Percentiles rank a stretch among this genome's conserved stretches.
Evolutionary conservation across 306 rosid species (phyloP).

Genomic region (Notholithocarpus densiflorus): DNA sequence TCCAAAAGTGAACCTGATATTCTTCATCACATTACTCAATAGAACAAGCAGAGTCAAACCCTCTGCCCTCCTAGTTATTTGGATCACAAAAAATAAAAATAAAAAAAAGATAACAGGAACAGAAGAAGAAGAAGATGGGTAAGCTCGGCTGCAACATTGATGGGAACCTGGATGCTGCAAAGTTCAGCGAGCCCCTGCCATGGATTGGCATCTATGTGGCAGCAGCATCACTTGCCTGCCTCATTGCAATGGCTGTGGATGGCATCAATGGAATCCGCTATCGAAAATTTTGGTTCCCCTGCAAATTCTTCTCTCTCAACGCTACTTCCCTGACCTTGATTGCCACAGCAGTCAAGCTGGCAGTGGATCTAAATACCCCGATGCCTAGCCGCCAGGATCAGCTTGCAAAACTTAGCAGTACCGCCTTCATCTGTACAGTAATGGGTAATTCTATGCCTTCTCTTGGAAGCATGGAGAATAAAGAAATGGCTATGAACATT

Average conservation of each 20-base stretch:
- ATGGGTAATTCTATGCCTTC: constrained; percentile 85
- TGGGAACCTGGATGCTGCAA: constrained; percentile 55
- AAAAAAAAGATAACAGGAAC: not conserved
- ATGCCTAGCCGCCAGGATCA: constrained; percentile 81
- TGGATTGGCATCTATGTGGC: constrained; percentile 90
- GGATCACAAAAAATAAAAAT: no score
- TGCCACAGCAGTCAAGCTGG: constrained; percentile 57
- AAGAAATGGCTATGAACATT: constrained; percentile 58
- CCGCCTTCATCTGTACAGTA: constrained; percentile 60
- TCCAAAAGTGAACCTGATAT: no score
- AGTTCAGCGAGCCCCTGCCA: constrained; percentile 79
- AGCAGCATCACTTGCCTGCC: constrained; percentile 61
- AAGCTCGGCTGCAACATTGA: constrained; percentile 43
- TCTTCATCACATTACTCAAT: not conserved
- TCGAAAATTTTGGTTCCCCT: constrained; percentile 75
- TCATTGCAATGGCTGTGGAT: constrained; percentile 60
- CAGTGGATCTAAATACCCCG: constrained; percentile 75
- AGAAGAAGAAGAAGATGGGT: constrained; percentile 38
- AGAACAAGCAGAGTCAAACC: not conserved
- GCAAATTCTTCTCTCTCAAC: constrained; percentile 61
- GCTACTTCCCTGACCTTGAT: constrained; percentile 78
- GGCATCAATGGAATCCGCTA: constrained; percentile 49
- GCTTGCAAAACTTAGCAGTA: constrained; percentile 75
- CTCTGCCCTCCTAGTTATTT: no score
- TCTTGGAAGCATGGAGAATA: constrained; percentile 64